Evolutionary conservation across 805 yeast genomes (phyloP).

Genomic region (Brettanomyces nanus): DNA sequence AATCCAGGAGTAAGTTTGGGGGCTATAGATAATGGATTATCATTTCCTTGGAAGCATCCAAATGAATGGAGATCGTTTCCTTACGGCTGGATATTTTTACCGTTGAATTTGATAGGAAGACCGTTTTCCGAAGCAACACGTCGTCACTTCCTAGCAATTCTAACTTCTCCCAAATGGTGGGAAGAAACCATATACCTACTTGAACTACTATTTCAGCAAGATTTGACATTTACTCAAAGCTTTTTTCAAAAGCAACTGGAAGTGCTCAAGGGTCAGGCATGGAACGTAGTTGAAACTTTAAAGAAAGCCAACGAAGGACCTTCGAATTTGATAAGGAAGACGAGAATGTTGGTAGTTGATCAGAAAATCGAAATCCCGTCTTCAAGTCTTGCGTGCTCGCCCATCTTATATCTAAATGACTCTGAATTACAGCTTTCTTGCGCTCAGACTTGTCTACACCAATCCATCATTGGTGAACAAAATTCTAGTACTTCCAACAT

Average conservation of each 20-base stretch:
- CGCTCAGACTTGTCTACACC: too few species aligned
- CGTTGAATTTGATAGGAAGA: slow-evolving; percentile 53
- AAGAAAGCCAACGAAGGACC: slow-evolving; percentile 56
- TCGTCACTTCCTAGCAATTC: slow-evolving; percentile 44
- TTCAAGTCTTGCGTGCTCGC: too few species aligned
- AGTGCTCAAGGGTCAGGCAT: slow-evolving; percentile 70
- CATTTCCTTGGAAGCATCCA: slow-evolving; percentile 79
- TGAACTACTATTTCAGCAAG: slow-evolving; percentile 42
- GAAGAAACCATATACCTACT: slow-evolving; percentile 44
- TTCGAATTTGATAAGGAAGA: slow-evolving; percentile 52
- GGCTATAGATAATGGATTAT: slow-evolving; percentile 68
- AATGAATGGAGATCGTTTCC: slow-evolving; percentile 78
- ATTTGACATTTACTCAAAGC: slow-evolving; percentile 53
- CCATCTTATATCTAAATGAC: too few species aligned
- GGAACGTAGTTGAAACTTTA: slow-evolving; percentile 61
- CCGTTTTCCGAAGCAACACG: slow-evolving; percentile 55
- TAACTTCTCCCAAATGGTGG: slow-evolving; percentile 67
- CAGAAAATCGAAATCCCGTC: slow-evolving; percentile 55
- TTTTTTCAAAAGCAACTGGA: slow-evolving; percentile 65
- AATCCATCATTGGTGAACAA: too few species aligned
- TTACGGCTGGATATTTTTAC: slow-evolving; percentile 69
- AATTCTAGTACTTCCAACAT: too few species aligned
- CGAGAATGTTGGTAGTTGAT: slow-evolving; percentile 51
- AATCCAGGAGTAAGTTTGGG: slow-evolving; percentile 44
- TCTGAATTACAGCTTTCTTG: too few species aligned